Conservation (phyloP, 177 flowering plant species). For the Telopea speciosissima region DNA sequence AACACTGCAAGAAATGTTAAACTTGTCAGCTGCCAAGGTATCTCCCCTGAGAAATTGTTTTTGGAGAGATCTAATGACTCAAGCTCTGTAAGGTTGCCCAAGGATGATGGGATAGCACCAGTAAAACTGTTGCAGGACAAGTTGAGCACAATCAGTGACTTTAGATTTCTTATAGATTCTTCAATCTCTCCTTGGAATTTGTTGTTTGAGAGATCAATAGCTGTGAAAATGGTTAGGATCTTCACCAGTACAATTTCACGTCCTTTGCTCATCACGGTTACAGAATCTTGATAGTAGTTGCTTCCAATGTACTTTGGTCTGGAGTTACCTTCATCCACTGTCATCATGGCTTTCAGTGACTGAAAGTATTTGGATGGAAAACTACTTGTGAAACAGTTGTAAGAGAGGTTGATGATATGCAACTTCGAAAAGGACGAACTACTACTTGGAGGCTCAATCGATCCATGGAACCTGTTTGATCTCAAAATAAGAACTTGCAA, state of each 20-base stretch:
- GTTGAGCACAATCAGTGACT: background rate
- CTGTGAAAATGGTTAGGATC: background rate
- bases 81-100: background rate
- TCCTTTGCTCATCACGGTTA: conserved; percentile 1
- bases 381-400: background rate
- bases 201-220: conserved; percentile 3
- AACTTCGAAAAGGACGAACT: background rate
- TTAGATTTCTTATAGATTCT: background rate
- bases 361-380: background rate
- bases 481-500: conserved; percentile 3
- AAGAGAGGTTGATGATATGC: conserved; percentile 2
- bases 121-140: conserved; percentile 1
- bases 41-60: background rate
- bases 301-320: background rate
- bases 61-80: background rate
- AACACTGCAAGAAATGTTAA: background rate
- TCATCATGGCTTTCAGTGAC: background rate
- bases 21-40: background rate
- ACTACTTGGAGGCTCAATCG: background rate
- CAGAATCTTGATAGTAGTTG: background rate
- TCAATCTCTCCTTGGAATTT: conserved; percentile 4
- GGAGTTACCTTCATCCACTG: background rate
- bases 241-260: background rate
- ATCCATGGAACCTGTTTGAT: background rate
- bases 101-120: background rate